phyloP scores from a whole-genome alignment of 257 asterid genomes.

The Solanum pinnatisectum region DNA sequence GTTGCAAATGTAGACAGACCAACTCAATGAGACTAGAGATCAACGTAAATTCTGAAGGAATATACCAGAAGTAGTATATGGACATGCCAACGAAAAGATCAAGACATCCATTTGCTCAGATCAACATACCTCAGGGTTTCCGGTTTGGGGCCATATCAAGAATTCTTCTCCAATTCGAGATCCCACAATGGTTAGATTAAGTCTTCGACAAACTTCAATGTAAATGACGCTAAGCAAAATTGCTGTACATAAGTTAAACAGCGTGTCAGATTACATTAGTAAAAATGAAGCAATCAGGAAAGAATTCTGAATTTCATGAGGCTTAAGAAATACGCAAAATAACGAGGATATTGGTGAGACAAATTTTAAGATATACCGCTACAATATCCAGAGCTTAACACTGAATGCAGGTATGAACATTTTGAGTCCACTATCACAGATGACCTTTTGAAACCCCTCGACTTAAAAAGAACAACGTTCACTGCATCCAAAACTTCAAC shows the following conservation, averaged over 20 bases:
- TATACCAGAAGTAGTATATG: background rate
- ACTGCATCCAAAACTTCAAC: conserved; percentile 83
- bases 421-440: conserved; percentile 58
- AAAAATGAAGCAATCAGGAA: background rate
- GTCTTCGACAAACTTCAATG: conserved; percentile 91
- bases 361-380: conserved; percentile 45
- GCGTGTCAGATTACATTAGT: conserved; percentile 3
- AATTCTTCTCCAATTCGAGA: conserved; percentile 98
- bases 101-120: background rate
- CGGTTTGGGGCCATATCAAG: conserved; percentile 89
- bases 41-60: background rate
- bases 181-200: conserved; percentile 79
- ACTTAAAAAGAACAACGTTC: conserved; percentile 62
- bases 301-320: background rate
- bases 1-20: background rate
- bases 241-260: conserved; percentile 36
- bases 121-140: conserved; percentile 74
- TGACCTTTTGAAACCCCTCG: conserved; percentile 72
- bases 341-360: background rate
- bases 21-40: background rate
- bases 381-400: conserved; percentile 57
- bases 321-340: background rate
- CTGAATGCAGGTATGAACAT: conserved; percentile 83
- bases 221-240: conserved; percentile 87
- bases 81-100: background rate